phyloP scores from a whole-genome alignment of 768 basidiomycete genomes.

The Podaxis pistillaris region DNA sequence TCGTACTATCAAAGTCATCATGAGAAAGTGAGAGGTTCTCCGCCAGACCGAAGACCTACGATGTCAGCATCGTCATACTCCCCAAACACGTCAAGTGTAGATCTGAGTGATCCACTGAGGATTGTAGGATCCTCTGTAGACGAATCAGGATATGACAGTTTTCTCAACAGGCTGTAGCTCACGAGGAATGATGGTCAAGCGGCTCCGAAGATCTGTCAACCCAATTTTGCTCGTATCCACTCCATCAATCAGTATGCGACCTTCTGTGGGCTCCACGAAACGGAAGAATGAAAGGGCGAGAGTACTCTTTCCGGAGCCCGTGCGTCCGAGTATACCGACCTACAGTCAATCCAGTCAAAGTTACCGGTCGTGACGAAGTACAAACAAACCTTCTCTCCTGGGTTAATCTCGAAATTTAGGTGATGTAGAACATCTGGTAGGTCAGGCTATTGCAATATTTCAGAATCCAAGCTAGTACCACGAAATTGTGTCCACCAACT shows the following conservation, averaged over 20 bases:
- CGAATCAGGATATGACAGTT: neutral
- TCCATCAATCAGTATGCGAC: slow-evolving; percentile 74
- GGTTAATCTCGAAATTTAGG: slow-evolving; percentile 68
- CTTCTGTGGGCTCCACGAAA: slow-evolving; percentile 82
- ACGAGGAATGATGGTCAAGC: slow-evolving; percentile 63
- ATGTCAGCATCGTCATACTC: slow-evolving; percentile 86
- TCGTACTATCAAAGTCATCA: slow-evolving; percentile 53
- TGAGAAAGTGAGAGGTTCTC: no score
- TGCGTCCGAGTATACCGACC: slow-evolving; percentile 72
- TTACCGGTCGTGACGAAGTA: neutral
- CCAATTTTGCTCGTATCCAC: slow-evolving; percentile 79
- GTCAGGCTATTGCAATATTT: slow-evolving; percentile 56
- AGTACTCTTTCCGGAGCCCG: slow-evolving; percentile 79
- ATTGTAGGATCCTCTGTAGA: slow-evolving; percentile 83
- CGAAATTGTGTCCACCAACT: slow-evolving; percentile 34
- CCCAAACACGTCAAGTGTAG: slow-evolving; percentile 81
- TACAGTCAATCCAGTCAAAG: slow-evolving; percentile 21
- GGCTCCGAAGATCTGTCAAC: slow-evolving; percentile 74
- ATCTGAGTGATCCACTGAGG: slow-evolving; percentile 76
- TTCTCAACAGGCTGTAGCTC: slow-evolving; percentile 19
- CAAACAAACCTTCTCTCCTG: slow-evolving; percentile 69
- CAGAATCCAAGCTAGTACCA: neutral
- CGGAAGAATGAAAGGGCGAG: slow-evolving; percentile 82
- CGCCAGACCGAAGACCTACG: slow-evolving; percentile 36
- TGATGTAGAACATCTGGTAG: slow-evolving; percentile 83